These are phyloP conservation scores for Botryotinia calthae DNA, from an alignment of 2,329 filamentous ascomycete species.

Conservation along the genomic window DNA sequence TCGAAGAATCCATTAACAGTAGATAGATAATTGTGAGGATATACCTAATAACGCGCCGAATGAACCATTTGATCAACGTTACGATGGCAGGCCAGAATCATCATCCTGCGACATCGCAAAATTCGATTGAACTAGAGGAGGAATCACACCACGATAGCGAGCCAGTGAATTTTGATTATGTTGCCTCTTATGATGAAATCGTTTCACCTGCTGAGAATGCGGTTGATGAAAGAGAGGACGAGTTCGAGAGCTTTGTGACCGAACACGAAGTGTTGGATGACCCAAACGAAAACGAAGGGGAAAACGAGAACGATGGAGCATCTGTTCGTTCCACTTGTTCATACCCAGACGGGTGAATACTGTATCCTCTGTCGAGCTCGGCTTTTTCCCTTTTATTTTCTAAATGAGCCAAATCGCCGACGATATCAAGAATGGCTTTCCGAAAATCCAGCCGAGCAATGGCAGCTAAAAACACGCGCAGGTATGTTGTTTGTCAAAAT, in stretches of 20 bases:
- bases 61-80: not conserved
- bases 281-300: not conserved
- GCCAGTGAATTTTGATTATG: not conserved
- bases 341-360: too few relatives aligned
- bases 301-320: too few relatives aligned
- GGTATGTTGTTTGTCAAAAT: too few relatives aligned
- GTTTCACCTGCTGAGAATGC: not conserved
- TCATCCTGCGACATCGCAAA: not conserved
- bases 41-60: not conserved
- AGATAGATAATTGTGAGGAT: not conserved
- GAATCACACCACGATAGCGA: not conserved
- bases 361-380: not conserved
- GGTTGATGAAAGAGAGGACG: not conserved
- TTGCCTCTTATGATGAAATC: not conserved
- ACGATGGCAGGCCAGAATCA: not conserved
- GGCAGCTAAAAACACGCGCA: too few relatives aligned
- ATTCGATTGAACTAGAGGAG: not conserved
- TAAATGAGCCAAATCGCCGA: too few relatives aligned
- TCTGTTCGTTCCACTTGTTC: too few relatives aligned
- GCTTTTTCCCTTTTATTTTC: too few relatives aligned
- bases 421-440: too few relatives aligned
- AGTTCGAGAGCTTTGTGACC: not conserved
- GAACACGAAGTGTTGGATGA: not conserved
- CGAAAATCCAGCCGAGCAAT: too few relatives aligned
- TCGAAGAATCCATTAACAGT: not conserved